Evolutionary conservation across 2,329 filamentous ascomycete genomes (phyloP).

Genomic region (Hypomyces rosellus): DNA sequence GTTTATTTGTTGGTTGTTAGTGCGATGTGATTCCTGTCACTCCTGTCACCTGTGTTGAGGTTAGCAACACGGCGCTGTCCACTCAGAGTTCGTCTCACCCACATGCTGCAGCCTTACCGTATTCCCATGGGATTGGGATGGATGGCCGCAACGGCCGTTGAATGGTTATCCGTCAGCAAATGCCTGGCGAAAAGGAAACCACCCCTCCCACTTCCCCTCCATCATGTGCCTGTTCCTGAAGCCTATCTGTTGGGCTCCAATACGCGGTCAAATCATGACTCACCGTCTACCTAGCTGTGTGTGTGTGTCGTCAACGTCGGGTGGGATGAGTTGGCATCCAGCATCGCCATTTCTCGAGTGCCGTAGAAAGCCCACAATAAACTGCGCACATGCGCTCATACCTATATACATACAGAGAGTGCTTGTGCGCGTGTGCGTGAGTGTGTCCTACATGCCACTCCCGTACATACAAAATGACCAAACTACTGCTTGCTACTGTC

Average conservation of each 20-base stretch:
- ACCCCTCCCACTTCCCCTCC: no score
- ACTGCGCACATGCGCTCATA: neutral
- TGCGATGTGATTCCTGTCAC: neutral
- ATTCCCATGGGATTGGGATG: slow-evolving; percentile 4
- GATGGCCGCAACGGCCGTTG: neutral
- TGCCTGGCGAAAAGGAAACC: no score
- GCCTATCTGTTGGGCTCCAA: slow-evolving; percentile 1
- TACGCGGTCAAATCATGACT: slow-evolving; percentile 4
- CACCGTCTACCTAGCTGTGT: neutral
- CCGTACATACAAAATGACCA: no score
- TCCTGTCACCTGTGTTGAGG: no score
- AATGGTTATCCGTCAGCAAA: neutral
- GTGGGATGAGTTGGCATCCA: slow-evolving; percentile 5
- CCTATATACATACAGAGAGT: neutral
- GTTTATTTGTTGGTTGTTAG: neutral
- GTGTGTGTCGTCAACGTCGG: slow-evolving; percentile 3
- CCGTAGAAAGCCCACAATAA: no score
- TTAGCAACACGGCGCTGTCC: neutral
- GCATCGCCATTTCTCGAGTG: no score
- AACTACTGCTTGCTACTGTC: no score
- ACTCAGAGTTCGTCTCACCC: neutral
- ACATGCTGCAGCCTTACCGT: slow-evolving; percentile 10
- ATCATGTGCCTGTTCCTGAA: neutral
- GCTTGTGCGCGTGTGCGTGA: neutral
- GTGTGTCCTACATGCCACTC: neutral